These are phyloP conservation scores for Clausena lansium DNA, from an alignment of 345 rosid genomes.

Conservation along the genomic window DNA sequence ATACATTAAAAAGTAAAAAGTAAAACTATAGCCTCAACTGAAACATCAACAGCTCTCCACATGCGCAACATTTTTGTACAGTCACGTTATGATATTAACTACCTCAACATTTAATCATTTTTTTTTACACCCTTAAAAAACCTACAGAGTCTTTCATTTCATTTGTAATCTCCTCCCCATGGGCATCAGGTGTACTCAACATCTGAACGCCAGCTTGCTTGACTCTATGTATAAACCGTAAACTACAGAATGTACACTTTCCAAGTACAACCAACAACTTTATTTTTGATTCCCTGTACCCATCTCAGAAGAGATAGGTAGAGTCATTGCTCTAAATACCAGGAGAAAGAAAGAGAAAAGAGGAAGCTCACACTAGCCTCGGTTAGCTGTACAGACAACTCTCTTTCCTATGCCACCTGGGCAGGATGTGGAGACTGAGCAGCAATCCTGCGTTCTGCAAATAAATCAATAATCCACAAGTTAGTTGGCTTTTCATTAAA, in stretches of 20 bases:
- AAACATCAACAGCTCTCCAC: conserved; percentile 56
- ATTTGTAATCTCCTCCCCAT: conserved; percentile 33
- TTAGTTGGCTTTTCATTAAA: not conserved
- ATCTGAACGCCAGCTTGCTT: conserved; percentile 41
- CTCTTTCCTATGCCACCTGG: conserved; percentile 36
- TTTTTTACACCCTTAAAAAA: conserved; percentile 52
- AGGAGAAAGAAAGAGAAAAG: conserved; percentile 26
- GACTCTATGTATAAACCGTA: conserved; percentile 50
- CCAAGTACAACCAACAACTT: conserved; percentile 48
- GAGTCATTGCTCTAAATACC: conserved; percentile 26
- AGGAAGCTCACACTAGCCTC: conserved; percentile 45
- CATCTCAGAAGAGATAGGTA: conserved; percentile 26
- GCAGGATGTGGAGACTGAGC: conserved; percentile 50
- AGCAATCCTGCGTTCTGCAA: conserved; percentile 69
- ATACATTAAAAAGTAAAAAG: conserved; percentile 28
- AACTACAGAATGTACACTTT: conserved; percentile 78
- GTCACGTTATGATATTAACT: conserved; percentile 38
- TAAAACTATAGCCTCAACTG: conserved; percentile 37
- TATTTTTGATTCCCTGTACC: conserved; percentile 49
- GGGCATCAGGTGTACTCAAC: conserved; percentile 7
- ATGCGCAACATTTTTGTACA: conserved; percentile 52
- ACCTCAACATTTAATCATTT: conserved; percentile 36
- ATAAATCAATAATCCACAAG: not conserved
- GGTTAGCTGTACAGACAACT: conserved; percentile 68
- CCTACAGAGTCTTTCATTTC: conserved; percentile 19